phyloP scores from a whole-genome alignment of 2,329 filamentous ascomycete genomes.

The Dendryphion nanum region DNA sequence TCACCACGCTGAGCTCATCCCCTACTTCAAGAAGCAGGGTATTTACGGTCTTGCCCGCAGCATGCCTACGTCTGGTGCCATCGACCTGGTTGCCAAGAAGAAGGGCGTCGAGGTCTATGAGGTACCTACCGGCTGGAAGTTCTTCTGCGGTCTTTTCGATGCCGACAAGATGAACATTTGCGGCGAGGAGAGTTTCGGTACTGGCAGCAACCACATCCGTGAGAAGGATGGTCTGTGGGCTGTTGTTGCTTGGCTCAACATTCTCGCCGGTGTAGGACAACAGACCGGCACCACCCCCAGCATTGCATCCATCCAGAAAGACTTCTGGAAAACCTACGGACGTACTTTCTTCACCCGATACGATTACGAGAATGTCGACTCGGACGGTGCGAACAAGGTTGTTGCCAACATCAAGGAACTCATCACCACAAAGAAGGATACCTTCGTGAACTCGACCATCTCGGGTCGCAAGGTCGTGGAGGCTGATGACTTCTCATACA shows the following conservation, averaged over 20 bases:
- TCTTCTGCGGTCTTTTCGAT: constrained; percentile 94
- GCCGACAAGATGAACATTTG: constrained; percentile 99
- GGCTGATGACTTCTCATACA: constrained; percentile 97
- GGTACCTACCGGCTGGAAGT: constrained; percentile 98
- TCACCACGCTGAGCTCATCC: constrained; percentile 92
- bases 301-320: constrained; percentile 93
- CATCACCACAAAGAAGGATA: constrained; percentile 64
- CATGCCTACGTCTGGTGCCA: constrained; percentile 95
- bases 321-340: constrained; percentile 96
- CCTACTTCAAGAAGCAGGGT: constrained; percentile 97
- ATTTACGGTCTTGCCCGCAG: constrained; percentile 93
- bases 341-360: constrained; percentile 99
- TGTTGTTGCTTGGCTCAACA: constrained; percentile 96
- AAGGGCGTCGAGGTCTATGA: constrained; percentile 92
- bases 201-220: constrained; percentile 96
- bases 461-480: constrained; percentile 80
- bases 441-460: constrained; percentile 83
- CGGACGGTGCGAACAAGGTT: constrained; percentile 86
- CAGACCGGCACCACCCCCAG: constrained; percentile 78
- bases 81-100: constrained; percentile 93
- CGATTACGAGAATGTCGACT: constrained; percentile 95
- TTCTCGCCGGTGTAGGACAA: constrained; percentile 90
- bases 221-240: constrained; percentile 99
- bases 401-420: constrained; percentile 77
- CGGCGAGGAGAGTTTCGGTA: constrained; percentile 97